A percentile compares a stretch with the other conserved stretches of the same genome.
These are phyloP conservation scores for Citrus maxima DNA, from an alignment of 345 rosid genomes.

Conservation along the genomic window DNA sequence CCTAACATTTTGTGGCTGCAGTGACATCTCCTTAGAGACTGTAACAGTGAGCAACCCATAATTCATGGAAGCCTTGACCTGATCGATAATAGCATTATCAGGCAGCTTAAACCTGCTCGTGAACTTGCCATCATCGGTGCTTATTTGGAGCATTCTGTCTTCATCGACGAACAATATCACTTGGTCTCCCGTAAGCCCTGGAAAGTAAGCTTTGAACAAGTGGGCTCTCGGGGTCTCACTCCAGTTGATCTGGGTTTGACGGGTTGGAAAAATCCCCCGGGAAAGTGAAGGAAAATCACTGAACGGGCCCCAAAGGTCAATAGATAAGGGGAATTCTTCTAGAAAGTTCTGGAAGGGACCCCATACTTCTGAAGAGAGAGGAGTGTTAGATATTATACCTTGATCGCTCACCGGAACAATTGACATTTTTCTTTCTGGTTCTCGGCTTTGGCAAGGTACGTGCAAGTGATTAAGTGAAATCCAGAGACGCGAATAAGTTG, in stretches of 20 bases:
- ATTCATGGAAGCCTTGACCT: slow-evolving; percentile 7
- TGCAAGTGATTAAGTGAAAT: not conserved
- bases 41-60: slow-evolving; percentile 13
- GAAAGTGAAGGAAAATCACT: slow-evolving; percentile 3
- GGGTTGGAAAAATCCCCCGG: not conserved
- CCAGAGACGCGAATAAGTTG: not conserved
- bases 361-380: not conserved
- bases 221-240: slow-evolving; percentile 8
- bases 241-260: slow-evolving; percentile 2
- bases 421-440: not conserved
- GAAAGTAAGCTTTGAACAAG: slow-evolving; percentile 1
- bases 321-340: not conserved
- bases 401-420: slow-evolving; percentile 7
- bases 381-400: not conserved
- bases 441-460: not conserved
- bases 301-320: slow-evolving; percentile 3
- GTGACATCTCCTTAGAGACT: not conserved
- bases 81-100: not conserved
- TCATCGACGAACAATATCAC: slow-evolving; percentile 2
- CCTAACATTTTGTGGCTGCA: not conserved
- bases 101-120: slow-evolving; percentile 10
- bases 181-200: not conserved
- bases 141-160: slow-evolving; percentile 4
- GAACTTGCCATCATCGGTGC: slow-evolving; percentile 12
- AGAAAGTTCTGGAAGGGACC: not conserved